phyloP scores from a whole-genome alignment of 2,329 filamentous ascomycete species.

The Epichloe uncinata region DNA sequence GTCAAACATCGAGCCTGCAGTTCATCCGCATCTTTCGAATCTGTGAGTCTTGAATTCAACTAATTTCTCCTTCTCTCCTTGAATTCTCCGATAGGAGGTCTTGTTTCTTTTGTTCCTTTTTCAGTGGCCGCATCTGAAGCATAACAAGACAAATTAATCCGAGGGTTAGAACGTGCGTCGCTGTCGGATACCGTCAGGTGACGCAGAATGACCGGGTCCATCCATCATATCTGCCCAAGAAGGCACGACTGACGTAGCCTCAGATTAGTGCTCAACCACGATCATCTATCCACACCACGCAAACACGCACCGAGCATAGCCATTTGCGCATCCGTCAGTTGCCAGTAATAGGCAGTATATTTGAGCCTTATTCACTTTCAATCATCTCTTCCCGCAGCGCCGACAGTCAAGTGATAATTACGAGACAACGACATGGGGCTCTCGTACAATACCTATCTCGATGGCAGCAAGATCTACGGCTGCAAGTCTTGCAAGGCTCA shows the following conservation, averaged over 20 bases:
- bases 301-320: neutral
- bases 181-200: neutral
- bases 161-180: neutral
- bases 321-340: neutral
- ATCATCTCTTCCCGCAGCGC: neutral
- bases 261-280: neutral
- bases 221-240: neutral
- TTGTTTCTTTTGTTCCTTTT: neutral
- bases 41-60: neutral
- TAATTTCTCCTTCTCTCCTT: neutral
- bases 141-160: neutral
- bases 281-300: neutral
- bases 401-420: neutral
- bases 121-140: no score
- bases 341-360: neutral
- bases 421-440: constrained; percentile 53
- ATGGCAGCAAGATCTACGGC: constrained; percentile 75
- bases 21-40: neutral
- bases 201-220: neutral
- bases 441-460: constrained; percentile 82
- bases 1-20: neutral
- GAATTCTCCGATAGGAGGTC: neutral
- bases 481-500: constrained; percentile 95
- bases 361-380: neutral
- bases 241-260: neutral